A percentile compares a stretch with the other conserved stretches of the same genome.
These are phyloP conservation scores for Alternaria tenuissima DNA, from an alignment of 2,329 filamentous ascomycete species.

Conservation along the genomic window DNA sequence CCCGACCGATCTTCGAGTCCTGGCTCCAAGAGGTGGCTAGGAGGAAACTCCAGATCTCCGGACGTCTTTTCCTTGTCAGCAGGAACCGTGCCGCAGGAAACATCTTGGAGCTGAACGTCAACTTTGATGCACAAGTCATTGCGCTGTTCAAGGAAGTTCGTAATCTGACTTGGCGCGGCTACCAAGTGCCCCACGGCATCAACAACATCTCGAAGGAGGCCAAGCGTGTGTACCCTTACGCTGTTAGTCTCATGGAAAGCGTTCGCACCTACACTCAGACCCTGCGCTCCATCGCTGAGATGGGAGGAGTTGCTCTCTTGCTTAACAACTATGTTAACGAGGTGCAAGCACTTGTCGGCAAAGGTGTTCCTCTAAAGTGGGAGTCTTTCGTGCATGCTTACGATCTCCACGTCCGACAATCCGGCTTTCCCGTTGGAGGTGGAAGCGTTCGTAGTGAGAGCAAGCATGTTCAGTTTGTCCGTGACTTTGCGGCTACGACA, in stretches of 20 bases:
- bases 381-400: conserved; percentile 98
- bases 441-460: conserved; percentile 73
- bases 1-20: conserved; percentile 89
- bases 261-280: conserved; percentile 94
- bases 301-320: conserved; percentile 87
- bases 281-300: conserved; percentile 79
- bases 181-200: conserved; percentile 90
- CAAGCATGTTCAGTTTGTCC: conserved; percentile 95
- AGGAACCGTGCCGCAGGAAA: conserved; percentile 92
- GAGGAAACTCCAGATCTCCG: conserved; percentile 89
- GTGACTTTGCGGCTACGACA: conserved; percentile 87
- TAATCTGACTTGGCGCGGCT: conserved; percentile 94
- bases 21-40: conserved; percentile 92
- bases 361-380: conserved; percentile 91
- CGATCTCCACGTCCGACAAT: conserved; percentile 81
- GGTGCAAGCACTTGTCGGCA: conserved; percentile 81
- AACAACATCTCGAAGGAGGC: conserved; percentile 97
- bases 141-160: conserved; percentile 98
- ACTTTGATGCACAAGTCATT: conserved; percentile 97
- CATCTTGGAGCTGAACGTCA: conserved; percentile 85
- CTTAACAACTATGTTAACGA: conserved; percentile 93
- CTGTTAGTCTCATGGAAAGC: conserved; percentile 98
- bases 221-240: conserved; percentile 97
- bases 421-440: conserved; percentile 65
- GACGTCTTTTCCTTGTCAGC: conserved; percentile 87